phyloP scores from a whole-genome alignment of 2,329 filamentous ascomycete genomes.

The Penicillium sp. region DNA sequence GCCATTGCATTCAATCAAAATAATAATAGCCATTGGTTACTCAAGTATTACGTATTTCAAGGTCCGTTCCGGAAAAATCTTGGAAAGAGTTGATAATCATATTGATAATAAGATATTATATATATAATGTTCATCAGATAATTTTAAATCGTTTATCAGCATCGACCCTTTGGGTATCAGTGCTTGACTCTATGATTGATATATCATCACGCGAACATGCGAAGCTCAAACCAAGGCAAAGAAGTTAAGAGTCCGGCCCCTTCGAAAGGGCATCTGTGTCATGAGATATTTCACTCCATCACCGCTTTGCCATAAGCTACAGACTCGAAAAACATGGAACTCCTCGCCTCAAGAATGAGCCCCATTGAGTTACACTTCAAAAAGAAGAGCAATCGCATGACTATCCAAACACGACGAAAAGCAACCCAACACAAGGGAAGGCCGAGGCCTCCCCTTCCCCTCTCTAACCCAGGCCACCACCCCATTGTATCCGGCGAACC shows the following conservation, averaged over 20 bases:
- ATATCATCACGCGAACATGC: constrained; percentile 80
- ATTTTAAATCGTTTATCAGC: constrained; percentile 51
- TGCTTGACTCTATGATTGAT: constrained; percentile 98
- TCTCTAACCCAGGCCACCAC: constrained; percentile 34
- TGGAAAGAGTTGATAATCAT: background rate
- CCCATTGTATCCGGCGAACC: constrained; percentile 40
- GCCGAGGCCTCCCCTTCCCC: constrained; percentile 28
- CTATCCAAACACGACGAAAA: constrained; percentile 93
- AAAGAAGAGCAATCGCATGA: constrained; percentile 87
- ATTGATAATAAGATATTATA: background rate
- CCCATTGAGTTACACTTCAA: constrained; percentile 93
- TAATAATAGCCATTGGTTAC: background rate
- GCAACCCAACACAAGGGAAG: constrained; percentile 51
- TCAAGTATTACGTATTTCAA: too few species aligned
- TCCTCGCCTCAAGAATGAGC: constrained; percentile 99
- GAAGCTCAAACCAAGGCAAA: constrained; percentile 16
- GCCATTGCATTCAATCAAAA: constrained; percentile 8
- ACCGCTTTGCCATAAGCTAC: constrained; percentile 59
- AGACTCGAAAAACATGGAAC: constrained; percentile 57
- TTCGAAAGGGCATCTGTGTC: constrained; percentile 66
- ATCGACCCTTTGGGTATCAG: constrained; percentile 57
- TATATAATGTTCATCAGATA: constrained; percentile 49
- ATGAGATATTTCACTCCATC: constrained; percentile 14
- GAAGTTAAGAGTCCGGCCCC: constrained; percentile 58
- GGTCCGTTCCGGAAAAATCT: background rate